Percentiles rank a stretch among this genome's conserved stretches.
These are phyloP conservation scores for Solanum stenotomum DNA, from an alignment of 257 asterid species.

Conservation along the genomic window DNA sequence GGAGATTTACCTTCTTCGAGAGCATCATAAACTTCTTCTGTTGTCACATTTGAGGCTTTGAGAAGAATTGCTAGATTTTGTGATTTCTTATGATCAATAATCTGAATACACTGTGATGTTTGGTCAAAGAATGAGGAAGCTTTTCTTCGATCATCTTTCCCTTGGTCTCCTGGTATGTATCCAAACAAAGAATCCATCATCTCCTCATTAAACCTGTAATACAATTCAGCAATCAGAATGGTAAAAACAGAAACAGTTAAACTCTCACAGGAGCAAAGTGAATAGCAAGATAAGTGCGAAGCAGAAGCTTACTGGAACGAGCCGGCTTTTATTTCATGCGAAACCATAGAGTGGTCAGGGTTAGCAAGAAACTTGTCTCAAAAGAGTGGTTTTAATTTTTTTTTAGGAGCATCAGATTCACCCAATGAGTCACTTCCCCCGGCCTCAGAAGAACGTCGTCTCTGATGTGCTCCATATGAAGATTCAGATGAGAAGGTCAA, in stretches of 20 bases:
- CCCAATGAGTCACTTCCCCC: slow-evolving; percentile 25
- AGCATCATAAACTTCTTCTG: slow-evolving; percentile 84
- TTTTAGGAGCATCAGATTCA: slow-evolving; percentile 58
- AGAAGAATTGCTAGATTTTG: slow-evolving; percentile 88
- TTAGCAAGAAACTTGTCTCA: slow-evolving; percentile 92
- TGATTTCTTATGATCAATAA: slow-evolving; percentile 76
- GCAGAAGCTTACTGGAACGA: slow-evolving; percentile 75
- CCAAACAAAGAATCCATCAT: slow-evolving; percentile 92
- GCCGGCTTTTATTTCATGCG: slow-evolving; percentile 87
- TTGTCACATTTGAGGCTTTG: slow-evolving; percentile 78
- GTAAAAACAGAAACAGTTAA: background rate
- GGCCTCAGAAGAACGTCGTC: slow-evolving; percentile 22
- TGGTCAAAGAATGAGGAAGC: slow-evolving; percentile 34
- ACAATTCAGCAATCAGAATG: background rate
- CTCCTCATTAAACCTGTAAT: slow-evolving; percentile 80
- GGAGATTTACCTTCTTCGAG: slow-evolving; percentile 51
- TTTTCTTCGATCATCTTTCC: slow-evolving; percentile 28
- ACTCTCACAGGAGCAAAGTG: background rate
- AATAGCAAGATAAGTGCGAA: background rate
- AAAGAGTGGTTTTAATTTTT: slow-evolving; percentile 88
- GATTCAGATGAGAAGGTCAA: too few species aligned
- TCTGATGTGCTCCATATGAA: slow-evolving; percentile 19
- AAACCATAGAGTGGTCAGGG: slow-evolving; percentile 87
- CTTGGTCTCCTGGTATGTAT: slow-evolving; percentile 38
- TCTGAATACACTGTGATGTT: slow-evolving; percentile 47